These are phyloP conservation scores for Chaetomiaceae sp. DNA, from an alignment of 2,329 filamentous ascomycete species.

Conservation along the genomic window DNA sequence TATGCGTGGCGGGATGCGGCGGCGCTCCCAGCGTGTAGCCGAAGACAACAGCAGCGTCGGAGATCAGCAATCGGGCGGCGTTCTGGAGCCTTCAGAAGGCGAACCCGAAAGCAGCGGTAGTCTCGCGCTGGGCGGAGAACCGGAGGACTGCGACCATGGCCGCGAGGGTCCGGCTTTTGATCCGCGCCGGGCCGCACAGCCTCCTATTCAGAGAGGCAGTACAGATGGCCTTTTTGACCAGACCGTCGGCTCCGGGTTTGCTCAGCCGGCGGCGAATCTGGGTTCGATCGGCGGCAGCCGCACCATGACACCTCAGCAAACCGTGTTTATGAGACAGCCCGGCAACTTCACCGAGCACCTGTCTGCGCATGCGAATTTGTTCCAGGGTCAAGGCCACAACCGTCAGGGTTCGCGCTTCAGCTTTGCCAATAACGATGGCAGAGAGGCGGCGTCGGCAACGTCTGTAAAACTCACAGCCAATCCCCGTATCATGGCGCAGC, in stretches of 20 bases:
- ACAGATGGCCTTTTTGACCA: slow-evolving; percentile 53
- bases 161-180: slow-evolving; percentile 50
- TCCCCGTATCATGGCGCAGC: slow-evolving; percentile 75
- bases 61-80: slow-evolving; percentile 45
- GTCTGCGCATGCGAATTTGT: slow-evolving; percentile 48
- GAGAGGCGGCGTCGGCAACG: slow-evolving; percentile 51
- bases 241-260: slow-evolving; percentile 46
- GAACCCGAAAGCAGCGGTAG: slow-evolving; percentile 77
- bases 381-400: slow-evolving; percentile 65
- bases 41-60: slow-evolving; percentile 51
- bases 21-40: slow-evolving; percentile 71
- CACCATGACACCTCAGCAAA: slow-evolving; percentile 75
- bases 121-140: slow-evolving; percentile 85
- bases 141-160: slow-evolving; percentile 67
- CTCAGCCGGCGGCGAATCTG: slow-evolving; percentile 47
- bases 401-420: slow-evolving; percentile 84
- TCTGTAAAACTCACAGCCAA: slow-evolving; percentile 75
- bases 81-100: slow-evolving; percentile 57
- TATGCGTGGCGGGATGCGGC: slow-evolving; percentile 72
- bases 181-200: slow-evolving; percentile 65
- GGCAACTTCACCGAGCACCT: slow-evolving; percentile 35
- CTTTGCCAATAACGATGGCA: slow-evolving; percentile 74
- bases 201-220: slow-evolving; percentile 66
- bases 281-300: slow-evolving; percentile 63
- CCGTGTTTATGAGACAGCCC: slow-evolving; percentile 65